Percentiles rank a stretch among this genome's conserved stretches.
These are phyloP conservation scores for Arachnomyces sp. DNA, from an alignment of 2,329 filamentous ascomycete species.

Conservation along the genomic window DNA sequence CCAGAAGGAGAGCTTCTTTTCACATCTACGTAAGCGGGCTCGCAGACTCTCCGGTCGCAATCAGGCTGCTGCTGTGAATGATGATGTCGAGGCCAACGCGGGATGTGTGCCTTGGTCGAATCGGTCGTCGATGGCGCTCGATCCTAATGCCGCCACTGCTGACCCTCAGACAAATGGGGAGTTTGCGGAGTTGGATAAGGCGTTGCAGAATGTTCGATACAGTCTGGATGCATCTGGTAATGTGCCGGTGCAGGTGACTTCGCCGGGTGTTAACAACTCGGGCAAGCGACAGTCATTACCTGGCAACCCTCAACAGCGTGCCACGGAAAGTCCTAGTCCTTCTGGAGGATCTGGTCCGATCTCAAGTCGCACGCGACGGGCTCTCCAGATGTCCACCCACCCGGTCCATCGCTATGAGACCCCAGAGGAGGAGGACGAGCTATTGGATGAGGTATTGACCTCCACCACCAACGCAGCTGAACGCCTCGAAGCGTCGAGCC, in stretches of 20 bases:
- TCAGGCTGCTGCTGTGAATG: slow-evolving; percentile 69
- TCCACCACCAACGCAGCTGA: slow-evolving; percentile 68
- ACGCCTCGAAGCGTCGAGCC: slow-evolving; percentile 40
- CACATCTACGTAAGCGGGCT: slow-evolving; percentile 87
- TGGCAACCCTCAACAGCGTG: background rate
- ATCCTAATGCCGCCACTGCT: slow-evolving; percentile 34
- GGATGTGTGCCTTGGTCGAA: slow-evolving; percentile 87
- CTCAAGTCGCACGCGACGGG: slow-evolving; percentile 70
- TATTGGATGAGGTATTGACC: slow-evolving; percentile 78
- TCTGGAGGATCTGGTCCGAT: slow-evolving; percentile 42
- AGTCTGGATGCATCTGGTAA: slow-evolving; percentile 27
- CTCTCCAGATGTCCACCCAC: slow-evolving; percentile 60
- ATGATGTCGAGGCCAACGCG: slow-evolving; percentile 87
- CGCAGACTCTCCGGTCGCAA: slow-evolving; percentile 86
- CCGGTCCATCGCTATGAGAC: slow-evolving; percentile 83
- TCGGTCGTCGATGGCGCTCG: slow-evolving; percentile 72
- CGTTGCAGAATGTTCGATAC: slow-evolving; percentile 52
- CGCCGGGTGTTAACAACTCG: slow-evolving; percentile 19
- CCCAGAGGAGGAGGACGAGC: slow-evolving; percentile 91
- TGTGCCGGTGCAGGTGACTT: slow-evolving; percentile 28
- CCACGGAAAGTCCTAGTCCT: slow-evolving; percentile 15
- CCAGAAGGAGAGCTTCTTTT: slow-evolving; percentile 96
- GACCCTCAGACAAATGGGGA: slow-evolving; percentile 42
- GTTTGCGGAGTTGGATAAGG: slow-evolving; percentile 53
- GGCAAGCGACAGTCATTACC: slow-evolving; percentile 35